Evolutionary conservation across 2,329 filamentous ascomycete genomes (phyloP), one percentile per base, ranked within the genome.

Genomic region (Fusarium euwallaceae): DNA sequence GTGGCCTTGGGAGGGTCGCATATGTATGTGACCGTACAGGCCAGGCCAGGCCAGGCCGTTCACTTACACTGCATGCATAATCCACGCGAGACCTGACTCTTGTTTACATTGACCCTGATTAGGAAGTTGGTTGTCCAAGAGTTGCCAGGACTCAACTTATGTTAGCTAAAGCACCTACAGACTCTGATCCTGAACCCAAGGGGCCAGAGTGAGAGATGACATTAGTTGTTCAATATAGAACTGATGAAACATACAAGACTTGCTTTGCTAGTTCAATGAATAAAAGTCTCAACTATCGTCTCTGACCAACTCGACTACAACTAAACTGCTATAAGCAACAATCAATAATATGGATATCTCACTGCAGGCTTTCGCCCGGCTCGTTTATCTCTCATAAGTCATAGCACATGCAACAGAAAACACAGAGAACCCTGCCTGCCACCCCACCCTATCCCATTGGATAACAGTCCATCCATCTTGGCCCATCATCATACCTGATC

Each of bases 301-400:
- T 34, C 24, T 27, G 37, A 39, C 12, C 24, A 12, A 32, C 32
- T 34, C 32, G 11, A 34, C 36, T 67, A 53, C 24, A 59, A 63
- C 53, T 48, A 75, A 59, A 63, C 37, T 48, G 32, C 55, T 24
- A 45, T 53, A 66, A 48, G 45, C 64, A 62, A 69, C 34, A 69
- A 76, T 59, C 59, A 67, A 67, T 55, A 75, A 76, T 53, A 66
- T 71, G 66, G 74, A 79, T 78, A 78, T 79, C 74, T 76, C 70
- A 69, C 74, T 76, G 66, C 72, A 71, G 72, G 72, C 67, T 59
- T 65, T 61, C 48, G 64, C 72, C 70, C 66, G 62, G 65, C 70
- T 70, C 77, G 75, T 78, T 78, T 78, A 79, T 78, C 75, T 72
- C 77, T 78, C 77, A 75, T 78, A 76, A 79, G 65, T 78, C 77